Evolutionary conservation across 2,329 filamentous ascomycete species (phyloP).

Genomic region (Diplodia intermedia): DNA sequence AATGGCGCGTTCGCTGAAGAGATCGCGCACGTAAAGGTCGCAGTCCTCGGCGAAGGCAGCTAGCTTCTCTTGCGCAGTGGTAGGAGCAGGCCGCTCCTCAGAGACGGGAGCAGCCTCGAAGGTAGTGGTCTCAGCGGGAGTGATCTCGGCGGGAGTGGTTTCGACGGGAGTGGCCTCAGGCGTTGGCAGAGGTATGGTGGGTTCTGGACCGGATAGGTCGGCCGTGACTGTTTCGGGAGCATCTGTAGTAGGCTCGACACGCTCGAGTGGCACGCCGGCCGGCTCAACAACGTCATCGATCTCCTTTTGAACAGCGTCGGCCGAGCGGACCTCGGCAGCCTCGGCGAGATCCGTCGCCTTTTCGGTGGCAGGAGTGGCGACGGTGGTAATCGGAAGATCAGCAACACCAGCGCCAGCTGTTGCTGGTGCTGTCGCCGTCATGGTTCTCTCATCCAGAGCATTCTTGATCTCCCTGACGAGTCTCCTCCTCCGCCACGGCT

Average conservation of each 20-base stretch:
- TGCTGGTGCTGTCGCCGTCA: conserved; percentile 26
- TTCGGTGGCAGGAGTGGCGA: not conserved
- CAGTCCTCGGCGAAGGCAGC: conserved; percentile 31
- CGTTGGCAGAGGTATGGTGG: conserved; percentile 23
- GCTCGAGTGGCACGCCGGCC: conserved; percentile 32
- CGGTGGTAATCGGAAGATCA: conserved; percentile 5
- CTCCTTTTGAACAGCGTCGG: conserved; percentile 35
- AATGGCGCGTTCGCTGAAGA: conserved; percentile 54
- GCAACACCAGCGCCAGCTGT: not conserved
- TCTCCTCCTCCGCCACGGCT: conserved; percentile 85
- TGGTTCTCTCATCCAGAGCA: conserved; percentile 44
- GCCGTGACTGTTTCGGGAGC: not conserved
- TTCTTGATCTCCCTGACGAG: conserved; percentile 76
- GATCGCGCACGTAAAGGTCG: conserved; percentile 37
- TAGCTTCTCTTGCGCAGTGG: conserved; percentile 11
- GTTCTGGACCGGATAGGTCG: conserved; percentile 17
- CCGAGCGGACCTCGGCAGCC: not conserved
- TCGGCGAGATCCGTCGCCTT: not conserved
- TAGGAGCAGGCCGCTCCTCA: conserved; percentile 1
- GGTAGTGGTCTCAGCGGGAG: too few species aligned
- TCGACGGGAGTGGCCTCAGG: conserved; percentile 21
- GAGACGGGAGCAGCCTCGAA: conserved; percentile 14
- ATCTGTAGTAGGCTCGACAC: not conserved
- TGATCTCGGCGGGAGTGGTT: too few species aligned
- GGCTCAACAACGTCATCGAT: conserved; percentile 38